Conservation (phyloP, 768 basidiomycete genomes). For the Psilocybe sp. region DNA sequence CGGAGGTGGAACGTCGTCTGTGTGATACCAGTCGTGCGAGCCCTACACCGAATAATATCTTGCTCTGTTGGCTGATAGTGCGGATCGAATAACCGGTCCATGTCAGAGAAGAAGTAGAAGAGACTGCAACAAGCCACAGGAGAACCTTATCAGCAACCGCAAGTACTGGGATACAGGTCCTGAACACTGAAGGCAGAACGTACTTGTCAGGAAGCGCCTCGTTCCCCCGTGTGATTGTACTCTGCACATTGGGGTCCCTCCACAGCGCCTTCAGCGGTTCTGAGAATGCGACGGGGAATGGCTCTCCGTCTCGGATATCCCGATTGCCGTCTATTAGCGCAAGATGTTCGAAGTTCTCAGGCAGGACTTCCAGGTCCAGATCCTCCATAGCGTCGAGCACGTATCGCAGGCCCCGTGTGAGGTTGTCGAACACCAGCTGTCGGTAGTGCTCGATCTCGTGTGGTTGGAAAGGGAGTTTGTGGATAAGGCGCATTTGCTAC, state of each 20-base stretch:
- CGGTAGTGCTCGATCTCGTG: constrained; percentile 87
- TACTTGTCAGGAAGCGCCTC: constrained; percentile 93
- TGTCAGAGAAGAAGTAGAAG: constrained; percentile 71
- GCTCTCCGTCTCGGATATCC: constrained; percentile 77
- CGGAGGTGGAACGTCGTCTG: constrained; percentile 80
- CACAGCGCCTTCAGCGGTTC: constrained; percentile 72
- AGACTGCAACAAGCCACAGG: constrained; percentile 37
- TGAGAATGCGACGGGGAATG: constrained; percentile 69
- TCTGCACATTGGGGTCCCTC: constrained; percentile 72
- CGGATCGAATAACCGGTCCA: constrained; percentile 78
- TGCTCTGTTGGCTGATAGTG: constrained; percentile 75
- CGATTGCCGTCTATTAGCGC: constrained; percentile 63
- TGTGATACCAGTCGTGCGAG: constrained; percentile 88
- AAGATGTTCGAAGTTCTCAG: constrained; percentile 56
- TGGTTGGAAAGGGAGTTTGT: constrained; percentile 76
- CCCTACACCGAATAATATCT: constrained; percentile 84
- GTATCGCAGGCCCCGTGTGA: constrained; percentile 80
- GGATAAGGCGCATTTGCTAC: constrained; percentile 97
- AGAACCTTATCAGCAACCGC: not conserved
- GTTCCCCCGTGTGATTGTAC: constrained; percentile 79
- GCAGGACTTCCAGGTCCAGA: constrained; percentile 72
- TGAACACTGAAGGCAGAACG: constrained; percentile 18
- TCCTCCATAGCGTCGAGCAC: constrained; percentile 89
- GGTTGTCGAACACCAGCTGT: constrained; percentile 90
- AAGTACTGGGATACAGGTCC: not conserved